Base-by-base conservation (phyloP, 495 filamentous ascomycete species). In the Aspergillus affinis region DNA sequence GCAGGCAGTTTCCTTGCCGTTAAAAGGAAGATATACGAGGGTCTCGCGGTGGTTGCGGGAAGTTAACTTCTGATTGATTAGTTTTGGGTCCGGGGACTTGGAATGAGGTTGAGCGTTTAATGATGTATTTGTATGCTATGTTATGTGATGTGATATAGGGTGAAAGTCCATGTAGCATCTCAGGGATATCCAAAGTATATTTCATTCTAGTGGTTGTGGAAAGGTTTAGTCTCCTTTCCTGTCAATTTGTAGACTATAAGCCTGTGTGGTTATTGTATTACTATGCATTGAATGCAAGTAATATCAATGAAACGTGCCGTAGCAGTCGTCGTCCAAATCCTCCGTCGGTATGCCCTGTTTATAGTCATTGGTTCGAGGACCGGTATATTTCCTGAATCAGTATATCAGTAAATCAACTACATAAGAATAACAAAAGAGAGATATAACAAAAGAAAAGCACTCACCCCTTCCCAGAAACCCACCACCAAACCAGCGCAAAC, bases 11-110 rank as follows among this genome's bases (percentile, higher is more conserved):
- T 95, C 73, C 84, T 88, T 68, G 83, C 85, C 17, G 90, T 95
- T 19, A 92, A 88, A 75, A 83, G 74, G 69, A 90, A 86, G 68
- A 92, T 95, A 58, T 95, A 95, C 72, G 90, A 92, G 57, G 88
- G 88, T 7, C 73, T 95, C 60, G 91, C 91, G 47, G 87, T 93
- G 53, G 89, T 93, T 62, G 83, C 88, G 10, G 89, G 88, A 30
- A 86, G 78, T 59, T 90, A 70, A 78, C n/a, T 56, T 20, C 23
- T 45, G 3, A 45, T 45, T n/a, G 29, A 45, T 9, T 41, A 10
- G 36, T 41, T 41, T 41, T 41, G 15, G 36, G 36, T 13, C 13
- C 15, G 9, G 13, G 13, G 13, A 10, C 29, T 32, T 17, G 36
- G 36, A 17, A 2, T 41, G 12, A 41, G 36, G 15, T 41, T 41